A percentile compares a stretch with the other conserved stretches of the same genome.
Conservation (phyloP, 148 eudicot species). For the Chenopodium formosanum region DNA sequence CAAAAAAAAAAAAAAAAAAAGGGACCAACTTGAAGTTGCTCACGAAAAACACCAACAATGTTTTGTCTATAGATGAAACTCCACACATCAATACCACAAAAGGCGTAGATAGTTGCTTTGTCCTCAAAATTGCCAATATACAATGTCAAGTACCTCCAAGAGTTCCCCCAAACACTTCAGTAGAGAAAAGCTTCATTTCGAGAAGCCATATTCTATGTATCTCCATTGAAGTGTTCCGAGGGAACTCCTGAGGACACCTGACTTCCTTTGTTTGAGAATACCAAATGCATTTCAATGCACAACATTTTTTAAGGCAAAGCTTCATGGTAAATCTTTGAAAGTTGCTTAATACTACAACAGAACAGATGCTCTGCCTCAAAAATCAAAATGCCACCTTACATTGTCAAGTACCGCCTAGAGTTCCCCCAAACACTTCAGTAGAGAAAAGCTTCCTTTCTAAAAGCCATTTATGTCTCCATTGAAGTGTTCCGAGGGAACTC, state of each 20-base stretch:
- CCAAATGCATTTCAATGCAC: not conserved
- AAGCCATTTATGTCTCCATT: not conserved
- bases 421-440: slow-evolving; percentile 17
- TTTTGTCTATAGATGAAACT: too few species aligned
- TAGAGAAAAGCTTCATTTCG: not conserved
- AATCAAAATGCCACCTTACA: too few species aligned
- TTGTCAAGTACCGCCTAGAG: not conserved
- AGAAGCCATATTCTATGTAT: not conserved
- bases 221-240: not conserved
- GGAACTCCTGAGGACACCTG: not conserved
- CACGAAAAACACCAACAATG: too few species aligned
- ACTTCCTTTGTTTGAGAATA: not conserved
- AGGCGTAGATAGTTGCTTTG: too few species aligned
- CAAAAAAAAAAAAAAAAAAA: too few species aligned
- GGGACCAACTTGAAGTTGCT: too few species aligned
- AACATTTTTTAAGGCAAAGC: not conserved
- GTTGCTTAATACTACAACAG: too few species aligned
- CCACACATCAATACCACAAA: too few species aligned
- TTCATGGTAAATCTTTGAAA: too few species aligned
- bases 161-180: slow-evolving; percentile 15
- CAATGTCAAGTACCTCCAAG: not conserved
- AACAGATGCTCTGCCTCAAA: too few species aligned
- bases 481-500: slow-evolving; percentile 19
- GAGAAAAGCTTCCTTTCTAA: not conserved
- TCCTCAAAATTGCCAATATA: not conserved